Evolutionary conservation across 2,329 filamentous ascomycete genomes (phyloP), one percentile per base, ranked within the genome.

Genomic region (Aspergillus nomiae): DNA sequence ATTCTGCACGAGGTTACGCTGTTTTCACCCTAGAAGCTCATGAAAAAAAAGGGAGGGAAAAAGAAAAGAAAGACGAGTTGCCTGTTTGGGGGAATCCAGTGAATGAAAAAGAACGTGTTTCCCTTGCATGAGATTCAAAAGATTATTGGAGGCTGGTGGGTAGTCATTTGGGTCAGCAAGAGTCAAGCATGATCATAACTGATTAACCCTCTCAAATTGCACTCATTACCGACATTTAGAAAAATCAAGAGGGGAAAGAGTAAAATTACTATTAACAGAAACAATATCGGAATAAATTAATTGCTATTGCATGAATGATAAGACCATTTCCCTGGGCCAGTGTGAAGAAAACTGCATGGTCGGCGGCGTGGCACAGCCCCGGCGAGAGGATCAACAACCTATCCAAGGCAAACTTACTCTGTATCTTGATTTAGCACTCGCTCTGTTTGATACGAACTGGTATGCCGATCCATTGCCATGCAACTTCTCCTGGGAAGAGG

Each of bases 301-400:
- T 41, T 41, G 16, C 38, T 41, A n/a, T n/a, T 41, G 38, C 38
- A 41, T 41, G 38, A 41, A 41, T n/a, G 19, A 41, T 41, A 41
- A 41, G 38, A 41, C 38, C 7, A 6, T n/a, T n/a, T n/a, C 1
- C 38, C 38, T 41, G 3, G 38, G 38, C 19, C 19, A 19, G 14
- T 48, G 24, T 48, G 45, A 48, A 48, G 45, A 48, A 48, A 24
- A 48, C 45, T 16, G 24, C 11, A 14, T 26, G 21, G 21, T 16
- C 26, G 16, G 46, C 12, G 14, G 46, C 12, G 14, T 50, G 24
- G 46, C 46, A 50, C 46, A 50, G 46, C 46, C 46, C 46, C 46
- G 26, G 46, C 46, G 46, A 30, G 46, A 41, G 46, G 46, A 50
- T 50, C 46, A 50, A 50, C 46, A 50, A 50, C 46, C 46, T 50